Conservation (phyloP, 176 grass and related monocot species). For the Aegilops umbellulata region DNA sequence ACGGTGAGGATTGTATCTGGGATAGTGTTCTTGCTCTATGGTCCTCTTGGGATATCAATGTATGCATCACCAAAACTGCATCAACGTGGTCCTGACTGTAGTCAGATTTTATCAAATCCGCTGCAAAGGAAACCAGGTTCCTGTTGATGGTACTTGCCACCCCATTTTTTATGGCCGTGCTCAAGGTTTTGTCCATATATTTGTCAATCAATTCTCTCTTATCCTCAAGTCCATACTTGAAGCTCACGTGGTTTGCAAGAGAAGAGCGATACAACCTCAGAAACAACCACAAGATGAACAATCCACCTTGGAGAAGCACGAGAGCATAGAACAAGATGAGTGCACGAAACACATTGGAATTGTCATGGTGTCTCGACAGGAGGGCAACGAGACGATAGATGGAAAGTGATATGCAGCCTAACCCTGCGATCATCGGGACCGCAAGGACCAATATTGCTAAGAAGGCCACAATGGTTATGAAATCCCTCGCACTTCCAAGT, state of each 20-base stretch:
- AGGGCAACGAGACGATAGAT: neutral
- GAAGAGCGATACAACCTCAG: neutral
- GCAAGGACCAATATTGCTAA: neutral
- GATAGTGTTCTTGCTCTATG: neutral
- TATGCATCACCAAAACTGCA: neutral
- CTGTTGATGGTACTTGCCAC: neutral
- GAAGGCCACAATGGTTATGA: neutral
- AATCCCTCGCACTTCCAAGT: neutral
- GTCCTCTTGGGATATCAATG: neutral
- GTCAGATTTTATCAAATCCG: neutral
- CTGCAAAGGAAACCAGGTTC: slow-evolving; percentile 3
- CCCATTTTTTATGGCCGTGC: neutral
- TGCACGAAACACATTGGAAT: neutral
- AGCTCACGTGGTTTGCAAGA: neutral
- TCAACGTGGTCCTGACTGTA: neutral
- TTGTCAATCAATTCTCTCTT: neutral
- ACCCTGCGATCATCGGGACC: neutral
- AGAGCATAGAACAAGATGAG: slow-evolving; percentile 16
- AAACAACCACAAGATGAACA: neutral
- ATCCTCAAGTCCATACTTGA: neutral
- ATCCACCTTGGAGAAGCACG: slow-evolving; percentile 7
- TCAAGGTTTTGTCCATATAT: slow-evolving; percentile 2
- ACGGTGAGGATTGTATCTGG: neutral
- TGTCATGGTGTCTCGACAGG: neutral
- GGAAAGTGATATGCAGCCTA: neutral